These are phyloP conservation scores for Daldinia eschscholtzii DNA, from an alignment of 2,329 filamentous ascomycete genomes.

Conservation along the genomic window DNA sequence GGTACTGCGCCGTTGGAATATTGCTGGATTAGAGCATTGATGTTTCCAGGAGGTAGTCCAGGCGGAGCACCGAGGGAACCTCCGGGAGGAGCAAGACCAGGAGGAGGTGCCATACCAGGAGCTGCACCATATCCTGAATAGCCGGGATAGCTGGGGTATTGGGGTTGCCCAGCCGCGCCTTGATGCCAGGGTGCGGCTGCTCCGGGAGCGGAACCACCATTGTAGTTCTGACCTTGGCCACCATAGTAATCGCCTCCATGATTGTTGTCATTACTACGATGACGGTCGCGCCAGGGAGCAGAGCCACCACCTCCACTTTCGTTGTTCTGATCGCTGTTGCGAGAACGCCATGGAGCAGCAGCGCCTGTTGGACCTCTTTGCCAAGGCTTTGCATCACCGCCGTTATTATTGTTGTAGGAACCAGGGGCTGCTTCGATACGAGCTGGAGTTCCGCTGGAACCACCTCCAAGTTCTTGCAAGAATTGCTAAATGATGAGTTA, in stretches of 20 bases:
- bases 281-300: slow-evolving; percentile 74
- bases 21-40: slow-evolving; percentile 76
- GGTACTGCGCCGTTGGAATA: slow-evolving; percentile 66
- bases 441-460: slow-evolving; percentile 74
- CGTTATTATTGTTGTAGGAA: slow-evolving; percentile 69
- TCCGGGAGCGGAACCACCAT: slow-evolving; percentile 52
- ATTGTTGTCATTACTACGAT: slow-evolving; percentile 62
- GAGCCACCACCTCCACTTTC: slow-evolving; percentile 59
- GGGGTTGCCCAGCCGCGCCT: slow-evolving; percentile 65
- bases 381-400: slow-evolving; percentile 81
- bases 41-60: slow-evolving; percentile 64
- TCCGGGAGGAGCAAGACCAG: slow-evolving; percentile 57
- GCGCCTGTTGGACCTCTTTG: slow-evolving; percentile 87
- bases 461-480: slow-evolving; percentile 95
- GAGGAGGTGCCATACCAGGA: slow-evolving; percentile 63
- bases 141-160: slow-evolving; percentile 66
- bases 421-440: slow-evolving; percentile 89
- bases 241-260: slow-evolving; percentile 62
- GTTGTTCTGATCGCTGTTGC: slow-evolving; percentile 65
- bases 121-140: slow-evolving; percentile 66
- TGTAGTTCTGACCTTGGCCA: slow-evolving; percentile 59
- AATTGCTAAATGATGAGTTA: slow-evolving; percentile 76
- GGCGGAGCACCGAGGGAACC: slow-evolving; percentile 67
- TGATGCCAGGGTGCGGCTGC: slow-evolving; percentile 73
- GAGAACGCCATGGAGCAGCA: slow-evolving; percentile 81